phyloP scores from a whole-genome alignment of 805 yeast species.

The Suhomyces sp. region DNA sequence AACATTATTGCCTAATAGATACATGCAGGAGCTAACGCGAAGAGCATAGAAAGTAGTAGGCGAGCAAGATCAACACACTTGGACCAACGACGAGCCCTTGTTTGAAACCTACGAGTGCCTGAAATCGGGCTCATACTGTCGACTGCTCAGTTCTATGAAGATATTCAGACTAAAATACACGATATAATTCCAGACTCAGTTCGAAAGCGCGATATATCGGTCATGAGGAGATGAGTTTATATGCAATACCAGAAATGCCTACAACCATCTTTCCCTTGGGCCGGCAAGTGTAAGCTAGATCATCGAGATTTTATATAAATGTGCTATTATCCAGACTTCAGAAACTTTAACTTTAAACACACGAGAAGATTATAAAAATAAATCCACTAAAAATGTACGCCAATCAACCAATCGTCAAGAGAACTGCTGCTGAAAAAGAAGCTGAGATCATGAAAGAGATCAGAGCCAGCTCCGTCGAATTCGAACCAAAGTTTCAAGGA shows the following conservation, averaged over 20 bases:
- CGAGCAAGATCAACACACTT: no score
- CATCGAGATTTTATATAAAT: not conserved
- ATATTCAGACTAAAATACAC: not conserved
- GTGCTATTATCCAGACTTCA: not conserved
- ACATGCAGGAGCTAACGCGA: no score
- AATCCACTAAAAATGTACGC: conserved; percentile 1
- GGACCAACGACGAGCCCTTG: no score
- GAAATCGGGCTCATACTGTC: no score
- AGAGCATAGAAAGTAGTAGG: no score
- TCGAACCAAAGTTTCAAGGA: conserved; percentile 40
- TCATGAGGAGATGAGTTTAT: not conserved
- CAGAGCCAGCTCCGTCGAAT: conserved; percentile 32
- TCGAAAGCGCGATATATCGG: not conserved
- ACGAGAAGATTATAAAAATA: not conserved
- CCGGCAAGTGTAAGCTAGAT: not conserved
- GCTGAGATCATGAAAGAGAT: conserved; percentile 45
- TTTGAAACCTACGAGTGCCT: no score
- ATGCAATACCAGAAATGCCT: not conserved
- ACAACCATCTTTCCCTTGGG: not conserved
- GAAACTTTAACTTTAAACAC: not conserved
- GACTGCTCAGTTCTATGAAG: no score
- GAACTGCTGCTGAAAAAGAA: conserved; percentile 42
- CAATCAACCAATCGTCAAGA: conserved; percentile 7
- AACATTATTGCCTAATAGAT: not conserved
- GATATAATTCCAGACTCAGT: not conserved